phyloP scores from a whole-genome alignment of 306 rosid genomes.

The Sindora glabra region DNA sequence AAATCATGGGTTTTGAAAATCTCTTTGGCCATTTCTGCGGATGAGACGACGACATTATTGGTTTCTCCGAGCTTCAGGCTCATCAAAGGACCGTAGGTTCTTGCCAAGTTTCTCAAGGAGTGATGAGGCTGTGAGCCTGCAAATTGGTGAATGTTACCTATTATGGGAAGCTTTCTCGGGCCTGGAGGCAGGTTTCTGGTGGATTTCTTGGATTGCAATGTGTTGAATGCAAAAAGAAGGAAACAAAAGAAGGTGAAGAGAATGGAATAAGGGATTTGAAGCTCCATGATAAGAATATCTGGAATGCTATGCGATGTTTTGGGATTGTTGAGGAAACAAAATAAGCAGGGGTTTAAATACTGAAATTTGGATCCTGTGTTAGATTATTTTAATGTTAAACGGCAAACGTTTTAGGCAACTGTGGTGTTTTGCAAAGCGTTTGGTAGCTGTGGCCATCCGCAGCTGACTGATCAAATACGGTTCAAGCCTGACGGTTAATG shows the following conservation, averaged over 20 bases:
- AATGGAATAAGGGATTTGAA: not conserved
- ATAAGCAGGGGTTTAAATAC: too few species aligned
- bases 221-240: not conserved
- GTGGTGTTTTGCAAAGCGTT: too few species aligned
- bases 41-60: not conserved
- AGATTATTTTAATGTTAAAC: too few species aligned
- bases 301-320: too few species aligned
- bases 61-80: conserved; percentile 9
- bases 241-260: not conserved
- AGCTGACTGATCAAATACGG: too few species aligned
- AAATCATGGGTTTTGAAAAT: conserved; percentile 10
- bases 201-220: not conserved
- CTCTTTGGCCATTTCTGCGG: conserved; percentile 14
- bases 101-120: conserved; percentile 1
- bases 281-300: not conserved
- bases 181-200: not conserved
- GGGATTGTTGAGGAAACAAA: too few species aligned
- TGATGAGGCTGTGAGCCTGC: conserved; percentile 2
- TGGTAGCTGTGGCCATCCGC: too few species aligned
- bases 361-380: too few species aligned
- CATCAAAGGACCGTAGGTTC: conserved; percentile 10
- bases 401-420: too few species aligned
- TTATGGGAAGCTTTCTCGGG: not conserved
- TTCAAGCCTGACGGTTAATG: too few species aligned
- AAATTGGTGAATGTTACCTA: conserved; percentile 6